Evolutionary conservation across 1,139 yeast genomes (phyloP).

Genomic region (Magnusiomyces fungicola): DNA sequence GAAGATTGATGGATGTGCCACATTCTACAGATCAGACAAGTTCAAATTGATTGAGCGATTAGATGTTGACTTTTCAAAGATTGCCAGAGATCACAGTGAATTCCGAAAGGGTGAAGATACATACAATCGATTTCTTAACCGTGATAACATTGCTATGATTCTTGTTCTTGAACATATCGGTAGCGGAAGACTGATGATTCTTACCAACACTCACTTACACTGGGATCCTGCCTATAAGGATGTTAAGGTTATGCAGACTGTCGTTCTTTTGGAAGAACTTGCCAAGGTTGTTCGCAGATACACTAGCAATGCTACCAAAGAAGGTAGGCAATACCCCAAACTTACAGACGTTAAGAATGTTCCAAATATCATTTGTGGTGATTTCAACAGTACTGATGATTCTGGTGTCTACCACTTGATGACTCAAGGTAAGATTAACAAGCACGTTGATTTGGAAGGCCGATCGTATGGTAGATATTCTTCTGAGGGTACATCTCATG

Average conservation of each 20-base stretch:
- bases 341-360: conserved; percentile 53
- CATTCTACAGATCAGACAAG: conserved; percentile 64
- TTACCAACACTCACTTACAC: conserved; percentile 86
- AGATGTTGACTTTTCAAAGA: conserved; percentile 76
- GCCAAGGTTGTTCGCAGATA: conserved; percentile 54
- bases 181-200: conserved; percentile 64
- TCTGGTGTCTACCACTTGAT: conserved; percentile 91
- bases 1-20: conserved; percentile 96
- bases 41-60: conserved; percentile 67
- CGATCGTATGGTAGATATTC: conserved; percentile 90
- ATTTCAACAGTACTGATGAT: conserved; percentile 79
- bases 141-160: conserved; percentile 85
- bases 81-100: conserved; percentile 81
- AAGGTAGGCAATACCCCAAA: conserved; percentile 29
- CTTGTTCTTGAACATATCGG: conserved; percentile 62
- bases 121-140: conserved; percentile 91
- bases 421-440: conserved; percentile 60
- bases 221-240: conserved; percentile 98
- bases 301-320: conserved; percentile 34
- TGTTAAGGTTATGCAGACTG: conserved; percentile 94
- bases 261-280: conserved; percentile 81
- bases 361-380: conserved; percentile 86
- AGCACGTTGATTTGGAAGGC: conserved; percentile 76
- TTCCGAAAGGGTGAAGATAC: conserved; percentile 91
- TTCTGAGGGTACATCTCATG: conserved; percentile 79